Base-by-base conservation (phyloP, 2,329 filamentous ascomycete genomes). In the Lasiodiplodia sp. region DNA sequence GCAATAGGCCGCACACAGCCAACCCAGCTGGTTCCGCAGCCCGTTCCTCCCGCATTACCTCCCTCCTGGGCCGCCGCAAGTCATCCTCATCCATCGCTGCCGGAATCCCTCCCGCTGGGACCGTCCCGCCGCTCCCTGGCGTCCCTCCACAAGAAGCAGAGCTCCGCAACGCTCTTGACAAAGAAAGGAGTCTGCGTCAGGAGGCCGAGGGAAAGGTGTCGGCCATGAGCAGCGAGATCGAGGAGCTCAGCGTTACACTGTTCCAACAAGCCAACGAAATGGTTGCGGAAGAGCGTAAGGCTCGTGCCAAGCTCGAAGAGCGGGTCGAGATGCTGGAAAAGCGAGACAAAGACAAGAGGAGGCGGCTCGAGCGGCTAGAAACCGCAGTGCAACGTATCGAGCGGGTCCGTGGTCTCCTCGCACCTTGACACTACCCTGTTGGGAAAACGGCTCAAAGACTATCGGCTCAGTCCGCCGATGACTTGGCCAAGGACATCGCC, bases 251-350 rank as follows among this genome's bases (percentile, higher is more conserved):
- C 75, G 90, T 87, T 23, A 87, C 86, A 63, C 82, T 96, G 66
- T 96, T 96, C 78, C 89, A 92, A 81, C 90, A 94, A 82, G 92
- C 92, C 64, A 96, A 96, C 78, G 89, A 94, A 80, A 96, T 96
- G 92, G 92, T 96, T 23, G 92, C 92, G 2, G 84, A 86, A 21
- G 92, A 96, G 83, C 83, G 92, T 53, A 86, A 88, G 68, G 91
- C 90, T 40, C 83, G 91, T 69, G 91, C 91, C 6, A 87, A 86
- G 75, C 84, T 96, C 28, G 91, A 94, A 80, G 88, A 91, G 77
- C 83, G 91, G 49, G 86, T 96, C 8, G 86, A 83, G 69, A 83
- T 89, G 74, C 80, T 96, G 25, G 92, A 94, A 81, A 82, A 84
- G 73, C 83, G 92, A 70, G 92, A 95, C 69, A 80, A 77, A 58